Conservation (phyloP, 1,139 yeast genomes). For the Eremothecium coryli region DNA sequence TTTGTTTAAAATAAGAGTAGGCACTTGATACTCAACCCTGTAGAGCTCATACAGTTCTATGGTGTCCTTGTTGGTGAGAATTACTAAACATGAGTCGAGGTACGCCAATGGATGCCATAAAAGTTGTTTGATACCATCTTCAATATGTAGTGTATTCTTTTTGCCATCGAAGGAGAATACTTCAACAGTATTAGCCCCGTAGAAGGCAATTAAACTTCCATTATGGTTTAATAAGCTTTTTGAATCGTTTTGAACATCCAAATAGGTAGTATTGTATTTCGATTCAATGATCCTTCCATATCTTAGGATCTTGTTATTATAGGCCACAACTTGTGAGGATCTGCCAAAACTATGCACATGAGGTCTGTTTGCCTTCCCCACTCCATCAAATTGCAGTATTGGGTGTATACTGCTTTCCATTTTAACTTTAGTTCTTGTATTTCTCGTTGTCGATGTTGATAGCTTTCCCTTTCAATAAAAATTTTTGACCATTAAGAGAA, state of each 20-base stretch:
- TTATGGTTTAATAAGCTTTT: constrained; percentile 31
- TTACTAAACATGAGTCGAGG: constrained; percentile 35
- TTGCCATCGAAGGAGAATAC: constrained; percentile 1
- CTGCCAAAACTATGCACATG: constrained; percentile 1
- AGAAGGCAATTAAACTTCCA: constrained; percentile 33
- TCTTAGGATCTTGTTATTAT: not conserved
- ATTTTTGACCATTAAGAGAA: no score
- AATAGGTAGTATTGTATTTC: constrained; percentile 20
- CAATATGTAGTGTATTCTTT: not conserved
- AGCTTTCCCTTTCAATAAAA: no score
- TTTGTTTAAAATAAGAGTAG: constrained; percentile 18
- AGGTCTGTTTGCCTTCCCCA: not conserved
- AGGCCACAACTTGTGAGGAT: constrained; percentile 1
- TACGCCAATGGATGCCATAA: constrained; percentile 40
- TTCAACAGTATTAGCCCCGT: constrained; percentile 15
- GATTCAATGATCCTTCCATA: not conserved
- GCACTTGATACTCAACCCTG: constrained; percentile 21
- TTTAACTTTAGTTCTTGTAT: no score
- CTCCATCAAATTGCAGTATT: constrained; percentile 5
- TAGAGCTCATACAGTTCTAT: constrained; percentile 34
- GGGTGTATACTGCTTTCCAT: constrained; percentile 9
- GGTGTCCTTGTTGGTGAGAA: constrained; percentile 32
- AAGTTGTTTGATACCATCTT: constrained; percentile 22
- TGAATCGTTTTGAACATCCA: constrained; percentile 29
- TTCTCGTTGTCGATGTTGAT: no score